Conservation (phyloP, 345 rosid species). For the Hypericum perforatum region DNA sequence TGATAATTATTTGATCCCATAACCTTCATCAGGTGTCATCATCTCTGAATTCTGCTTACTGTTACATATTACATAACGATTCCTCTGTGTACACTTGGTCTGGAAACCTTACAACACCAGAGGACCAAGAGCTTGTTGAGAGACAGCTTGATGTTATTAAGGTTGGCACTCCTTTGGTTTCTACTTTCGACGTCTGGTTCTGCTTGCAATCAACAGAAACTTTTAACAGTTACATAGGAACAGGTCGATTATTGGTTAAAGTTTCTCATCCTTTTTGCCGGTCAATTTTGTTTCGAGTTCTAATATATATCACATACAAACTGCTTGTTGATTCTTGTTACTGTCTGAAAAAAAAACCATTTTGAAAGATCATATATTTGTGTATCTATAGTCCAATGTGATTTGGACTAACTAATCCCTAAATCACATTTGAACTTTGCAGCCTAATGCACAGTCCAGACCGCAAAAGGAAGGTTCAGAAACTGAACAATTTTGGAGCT, state of each 20-base stretch:
- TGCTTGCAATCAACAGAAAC: too few relatives aligned
- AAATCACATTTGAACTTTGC: conserved; percentile 14
- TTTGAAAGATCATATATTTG: too few relatives aligned
- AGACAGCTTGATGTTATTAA: conserved; percentile 93
- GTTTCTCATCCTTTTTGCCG: too few relatives aligned
- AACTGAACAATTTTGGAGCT: conserved; percentile 84
- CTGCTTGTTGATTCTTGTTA: too few relatives aligned
- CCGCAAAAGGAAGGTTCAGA: conserved; percentile 95
- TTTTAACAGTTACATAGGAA: too few relatives aligned
- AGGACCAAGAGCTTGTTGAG: conserved; percentile 79
- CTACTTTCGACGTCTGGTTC: neutral
- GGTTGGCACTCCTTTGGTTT: conserved; percentile 32
- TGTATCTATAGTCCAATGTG: too few relatives aligned
- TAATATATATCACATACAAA: too few relatives aligned
- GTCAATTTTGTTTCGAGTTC: too few relatives aligned
- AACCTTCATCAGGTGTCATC: conserved; percentile 57
- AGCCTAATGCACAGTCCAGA: conserved; percentile 78
- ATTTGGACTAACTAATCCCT: too few relatives aligned
- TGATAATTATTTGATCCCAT: neutral
- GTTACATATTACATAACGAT: conserved; percentile 78
- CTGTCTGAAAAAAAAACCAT: too few relatives aligned
- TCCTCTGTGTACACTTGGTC: conserved; percentile 82
- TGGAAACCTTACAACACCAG: conserved; percentile 70
- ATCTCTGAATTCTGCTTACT: conserved; percentile 81
- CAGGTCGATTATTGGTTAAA: too few relatives aligned